A percentile compares a stretch with the other conserved stretches of the same genome.
Evolutionary conservation across 805 yeast species (phyloP).

Genomic region (Ogataea henricii): DNA sequence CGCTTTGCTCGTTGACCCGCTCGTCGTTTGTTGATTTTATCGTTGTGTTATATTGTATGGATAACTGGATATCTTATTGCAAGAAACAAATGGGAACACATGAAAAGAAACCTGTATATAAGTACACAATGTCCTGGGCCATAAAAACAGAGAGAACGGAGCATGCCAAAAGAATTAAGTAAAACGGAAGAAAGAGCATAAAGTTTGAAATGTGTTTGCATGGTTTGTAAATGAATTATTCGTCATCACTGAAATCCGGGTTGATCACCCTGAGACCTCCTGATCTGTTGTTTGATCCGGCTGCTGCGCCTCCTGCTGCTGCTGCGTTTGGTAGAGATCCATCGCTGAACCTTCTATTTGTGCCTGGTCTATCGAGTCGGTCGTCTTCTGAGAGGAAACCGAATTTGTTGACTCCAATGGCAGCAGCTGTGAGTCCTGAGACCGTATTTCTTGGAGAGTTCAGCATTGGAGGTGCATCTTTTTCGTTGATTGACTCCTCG

Average conservation of each 20-base stretch:
- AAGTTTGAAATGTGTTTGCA: background rate
- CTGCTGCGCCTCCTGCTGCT: conserved; percentile 19
- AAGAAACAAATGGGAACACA: background rate
- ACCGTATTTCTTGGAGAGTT: conserved; percentile 14
- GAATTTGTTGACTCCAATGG: conserved; percentile 22
- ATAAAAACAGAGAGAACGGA: background rate
- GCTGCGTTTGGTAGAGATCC: conserved; percentile 39
- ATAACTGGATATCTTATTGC: background rate
- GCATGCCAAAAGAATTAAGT: background rate
- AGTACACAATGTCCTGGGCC: background rate
- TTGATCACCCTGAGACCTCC: conserved; percentile 37
- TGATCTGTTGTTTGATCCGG: background rate
- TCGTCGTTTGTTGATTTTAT: background rate
- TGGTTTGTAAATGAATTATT: conserved; percentile 3
- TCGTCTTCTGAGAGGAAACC: conserved; percentile 29
- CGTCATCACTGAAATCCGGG: conserved; percentile 33
- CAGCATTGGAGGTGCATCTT: conserved; percentile 13
- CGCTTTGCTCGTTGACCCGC: background rate
- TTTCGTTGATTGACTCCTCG: conserved; percentile 16
- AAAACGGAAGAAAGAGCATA: too few relatives aligned
- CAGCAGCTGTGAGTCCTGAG: conserved; percentile 12
- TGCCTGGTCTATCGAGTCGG: conserved; percentile 25
- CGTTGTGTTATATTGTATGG: background rate
- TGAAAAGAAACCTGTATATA: background rate
- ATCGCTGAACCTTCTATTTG: conserved; percentile 36